Evolutionary conservation across 2,329 filamentous ascomycete species (phyloP).

Genomic region (Trichoderma sp.): DNA sequence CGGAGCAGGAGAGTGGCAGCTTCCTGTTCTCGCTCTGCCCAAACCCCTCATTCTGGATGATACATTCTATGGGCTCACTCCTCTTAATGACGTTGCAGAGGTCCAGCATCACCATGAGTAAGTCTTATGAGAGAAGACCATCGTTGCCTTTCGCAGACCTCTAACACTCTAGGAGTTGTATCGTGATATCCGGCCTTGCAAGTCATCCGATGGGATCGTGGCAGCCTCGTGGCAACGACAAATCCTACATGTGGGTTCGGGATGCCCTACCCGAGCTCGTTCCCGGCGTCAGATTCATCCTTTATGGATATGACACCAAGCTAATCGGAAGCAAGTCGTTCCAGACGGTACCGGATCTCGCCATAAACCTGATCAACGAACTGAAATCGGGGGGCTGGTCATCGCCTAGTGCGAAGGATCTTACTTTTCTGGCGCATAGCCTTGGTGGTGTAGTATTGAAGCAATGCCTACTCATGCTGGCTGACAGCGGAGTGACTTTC

Average conservation of each 20-base stretch:
- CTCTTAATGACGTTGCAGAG: neutral
- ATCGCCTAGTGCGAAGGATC: neutral
- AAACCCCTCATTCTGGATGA: slow-evolving; percentile 13
- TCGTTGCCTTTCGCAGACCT: too few relatives aligned
- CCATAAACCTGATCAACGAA: neutral
- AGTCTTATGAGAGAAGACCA: neutral
- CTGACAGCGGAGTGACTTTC: neutral
- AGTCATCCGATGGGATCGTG: slow-evolving; percentile 29
- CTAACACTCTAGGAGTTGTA: slow-evolving; percentile 1
- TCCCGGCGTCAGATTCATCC: neutral
- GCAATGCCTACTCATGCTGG: neutral
- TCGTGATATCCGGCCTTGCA: slow-evolving; percentile 25
- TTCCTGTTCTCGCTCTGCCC: neutral
- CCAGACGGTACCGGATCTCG: slow-evolving; percentile 6
- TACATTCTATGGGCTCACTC: slow-evolving; percentile 6
- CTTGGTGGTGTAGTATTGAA: slow-evolving; percentile 19
- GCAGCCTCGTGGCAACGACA: slow-evolving; percentile 20
- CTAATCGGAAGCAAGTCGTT: neutral
- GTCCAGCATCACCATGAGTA: neutral
- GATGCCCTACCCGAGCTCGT: slow-evolving; percentile 5
- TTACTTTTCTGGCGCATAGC: slow-evolving; percentile 10
- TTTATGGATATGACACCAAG: slow-evolving; percentile 27
- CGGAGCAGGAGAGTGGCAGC: neutral
- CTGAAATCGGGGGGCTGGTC: neutral
- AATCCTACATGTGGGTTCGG: slow-evolving; percentile 29